Percentiles rank a stretch among this genome's conserved stretches.
Evolutionary conservation across 2,329 filamentous ascomycete genomes (phyloP).

Genomic region (Penicillium capsulatum): DNA sequence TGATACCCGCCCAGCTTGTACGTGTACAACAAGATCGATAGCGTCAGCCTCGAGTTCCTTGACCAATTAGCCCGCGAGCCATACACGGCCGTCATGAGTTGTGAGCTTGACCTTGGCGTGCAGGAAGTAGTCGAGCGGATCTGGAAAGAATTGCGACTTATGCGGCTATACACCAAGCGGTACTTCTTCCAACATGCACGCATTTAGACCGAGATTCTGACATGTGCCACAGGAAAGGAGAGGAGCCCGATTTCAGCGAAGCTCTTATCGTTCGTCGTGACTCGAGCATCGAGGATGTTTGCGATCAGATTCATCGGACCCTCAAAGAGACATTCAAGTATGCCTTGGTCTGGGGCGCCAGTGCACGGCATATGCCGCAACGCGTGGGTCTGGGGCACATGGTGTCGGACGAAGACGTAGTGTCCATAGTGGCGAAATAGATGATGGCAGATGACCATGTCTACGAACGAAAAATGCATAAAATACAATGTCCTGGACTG

Average conservation of each 20-base stretch:
- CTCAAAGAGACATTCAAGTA: constrained; percentile 99
- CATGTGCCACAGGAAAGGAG: constrained; percentile 62
- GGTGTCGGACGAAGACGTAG: constrained; percentile 67
- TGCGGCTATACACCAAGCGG: constrained; percentile 90
- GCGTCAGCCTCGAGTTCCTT: constrained; percentile 86
- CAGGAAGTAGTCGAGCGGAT: constrained; percentile 90
- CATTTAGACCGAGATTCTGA: constrained; percentile 5
- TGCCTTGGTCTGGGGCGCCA: constrained; percentile 94
- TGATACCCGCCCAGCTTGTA: constrained; percentile 59
- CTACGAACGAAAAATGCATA: not conserved
- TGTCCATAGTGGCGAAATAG: constrained; percentile 57
- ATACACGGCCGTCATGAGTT: constrained; percentile 94
- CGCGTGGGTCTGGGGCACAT: constrained; percentile 79
- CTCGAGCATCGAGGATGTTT: constrained; percentile 92
- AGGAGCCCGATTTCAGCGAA: constrained; percentile 83
- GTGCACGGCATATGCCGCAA: constrained; percentile 90
- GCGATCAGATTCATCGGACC: constrained; percentile 87
- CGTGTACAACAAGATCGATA: constrained; percentile 99
- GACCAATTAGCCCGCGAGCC: constrained; percentile 89
- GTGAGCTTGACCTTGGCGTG: constrained; percentile 90
- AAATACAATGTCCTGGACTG: constrained; percentile 2
- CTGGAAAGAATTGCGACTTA: constrained; percentile 87
- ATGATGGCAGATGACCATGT: not conserved
- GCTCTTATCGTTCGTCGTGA: constrained; percentile 87
- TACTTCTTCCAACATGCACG: constrained; percentile 20